These are phyloP conservation scores for Casaregolazyma suthepensis DNA, from an alignment of 1,139 yeast genomes.

Conservation along the genomic window DNA sequence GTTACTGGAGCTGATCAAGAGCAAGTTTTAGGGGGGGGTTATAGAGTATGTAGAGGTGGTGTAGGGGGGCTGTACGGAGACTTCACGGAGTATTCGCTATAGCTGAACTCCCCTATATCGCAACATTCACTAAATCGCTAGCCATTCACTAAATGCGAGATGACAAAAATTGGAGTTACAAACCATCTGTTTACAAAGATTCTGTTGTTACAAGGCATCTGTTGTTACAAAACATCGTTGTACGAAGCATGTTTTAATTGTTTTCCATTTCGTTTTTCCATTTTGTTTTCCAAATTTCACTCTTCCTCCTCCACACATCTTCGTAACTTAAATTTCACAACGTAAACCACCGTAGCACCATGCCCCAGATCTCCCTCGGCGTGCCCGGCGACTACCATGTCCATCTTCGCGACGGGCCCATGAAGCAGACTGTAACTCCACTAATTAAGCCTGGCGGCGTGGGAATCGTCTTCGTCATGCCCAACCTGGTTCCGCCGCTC, in stretches of 20 bases:
- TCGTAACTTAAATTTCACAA: too few species aligned
- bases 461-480: slow-evolving; percentile 91
- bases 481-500: slow-evolving; percentile 88
- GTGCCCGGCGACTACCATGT: slow-evolving; percentile 94
- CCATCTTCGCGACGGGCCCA: slow-evolving; percentile 85
- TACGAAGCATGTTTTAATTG: too few species aligned
- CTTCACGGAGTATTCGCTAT: too few species aligned
- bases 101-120: too few species aligned
- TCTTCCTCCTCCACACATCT: not conserved
- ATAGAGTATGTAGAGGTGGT: not conserved
- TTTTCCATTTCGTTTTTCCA: too few species aligned
- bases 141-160: too few species aligned
- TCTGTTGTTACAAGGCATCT: too few species aligned
- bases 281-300: not conserved
- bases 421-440: slow-evolving; percentile 91
- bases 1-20: slow-evolving; percentile 70
- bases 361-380: slow-evolving; percentile 50
- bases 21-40: slow-evolving; percentile 31
- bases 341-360: not conserved
- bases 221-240: too few species aligned
- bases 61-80: too few species aligned
- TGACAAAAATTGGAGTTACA: too few species aligned
- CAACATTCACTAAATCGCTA: too few species aligned
- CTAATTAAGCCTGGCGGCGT: slow-evolving; percentile 86
- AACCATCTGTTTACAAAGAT: too few species aligned